These are phyloP conservation scores for Colletotrichum gloeosporioides DNA, from an alignment of 2,329 filamentous ascomycete genomes.

Conservation along the genomic window DNA sequence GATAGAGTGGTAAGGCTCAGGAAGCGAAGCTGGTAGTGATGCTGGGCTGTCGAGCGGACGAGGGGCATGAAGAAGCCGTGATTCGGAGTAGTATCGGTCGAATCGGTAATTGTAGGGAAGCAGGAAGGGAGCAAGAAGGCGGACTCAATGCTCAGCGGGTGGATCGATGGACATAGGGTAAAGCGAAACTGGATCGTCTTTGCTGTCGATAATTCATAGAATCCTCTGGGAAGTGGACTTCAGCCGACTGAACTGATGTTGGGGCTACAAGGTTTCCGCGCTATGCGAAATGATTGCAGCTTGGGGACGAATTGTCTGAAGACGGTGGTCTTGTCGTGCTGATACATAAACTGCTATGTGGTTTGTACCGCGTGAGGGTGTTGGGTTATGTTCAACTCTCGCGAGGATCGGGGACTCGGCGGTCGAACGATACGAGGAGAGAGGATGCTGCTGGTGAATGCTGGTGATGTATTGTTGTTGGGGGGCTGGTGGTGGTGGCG, in stretches of 20 bases:
- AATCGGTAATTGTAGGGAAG: not conserved
- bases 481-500: not conserved
- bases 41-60: constrained; percentile 7
- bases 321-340: constrained; percentile 88
- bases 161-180: constrained; percentile 62
- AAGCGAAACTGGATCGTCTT: constrained; percentile 50
- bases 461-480: not conserved
- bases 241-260: constrained; percentile 94
- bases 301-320: constrained; percentile 93
- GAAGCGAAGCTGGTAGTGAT: constrained; percentile 29
- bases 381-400: constrained; percentile 18
- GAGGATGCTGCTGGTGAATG: not conserved
- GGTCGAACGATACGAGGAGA: constrained; percentile 14
- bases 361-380: constrained; percentile 16
- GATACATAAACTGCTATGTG: constrained; percentile 87
- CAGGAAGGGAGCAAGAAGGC: constrained; percentile 36
- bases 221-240: constrained; percentile 52
- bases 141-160: constrained; percentile 61
- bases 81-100: not conserved
- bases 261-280: constrained; percentile 90
- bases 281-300: constrained; percentile 97
- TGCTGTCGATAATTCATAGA: constrained; percentile 64
- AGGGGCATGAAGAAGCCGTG: constrained; percentile 18
- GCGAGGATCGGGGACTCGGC: constrained; percentile 10
- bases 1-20: constrained; percentile 9